phyloP scores from a whole-genome alignment of 768 basidiomycete species.

The Clitopilus hobsonii region DNA sequence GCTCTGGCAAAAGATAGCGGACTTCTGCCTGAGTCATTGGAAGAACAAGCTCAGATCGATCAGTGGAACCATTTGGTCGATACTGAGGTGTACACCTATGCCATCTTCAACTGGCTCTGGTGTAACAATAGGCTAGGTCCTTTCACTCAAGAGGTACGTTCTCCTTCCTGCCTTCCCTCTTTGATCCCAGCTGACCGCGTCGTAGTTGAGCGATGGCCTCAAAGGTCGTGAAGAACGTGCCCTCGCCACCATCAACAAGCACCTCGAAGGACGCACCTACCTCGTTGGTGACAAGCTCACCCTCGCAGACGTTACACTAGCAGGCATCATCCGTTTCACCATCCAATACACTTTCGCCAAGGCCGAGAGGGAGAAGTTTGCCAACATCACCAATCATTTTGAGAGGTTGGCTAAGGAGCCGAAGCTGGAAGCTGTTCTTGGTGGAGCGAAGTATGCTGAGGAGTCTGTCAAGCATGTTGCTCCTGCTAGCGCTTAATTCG shows the following conservation, averaged over 20 bases:
- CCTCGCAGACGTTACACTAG: neutral
- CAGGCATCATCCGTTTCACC: neutral
- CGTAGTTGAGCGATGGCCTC: neutral
- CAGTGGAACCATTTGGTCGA: neutral
- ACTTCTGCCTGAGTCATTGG: neutral
- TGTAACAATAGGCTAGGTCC: neutral
- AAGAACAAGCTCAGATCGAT: neutral
- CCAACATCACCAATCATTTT: neutral
- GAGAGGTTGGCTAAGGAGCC: neutral
- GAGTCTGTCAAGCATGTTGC: neutral
- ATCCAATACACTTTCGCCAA: neutral
- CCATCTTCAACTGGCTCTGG: conserved; percentile 1
- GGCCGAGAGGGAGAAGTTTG: neutral
- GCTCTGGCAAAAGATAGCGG: neutral
- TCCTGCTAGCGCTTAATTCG: no score
- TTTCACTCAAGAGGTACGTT: neutral
- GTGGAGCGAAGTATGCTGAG: neutral
- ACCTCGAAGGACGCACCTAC: neutral
- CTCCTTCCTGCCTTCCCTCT: neutral
- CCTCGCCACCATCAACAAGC: neutral
- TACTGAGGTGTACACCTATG: neutral
- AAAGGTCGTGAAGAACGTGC: neutral
- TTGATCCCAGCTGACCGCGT: neutral
- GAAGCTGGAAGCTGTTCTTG: neutral
- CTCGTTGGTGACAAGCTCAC: neutral